Evolutionary conservation across 768 basidiomycete genomes (phyloP), one percentile per base, ranked within the genome.

Genomic region (Boletus subcaerulescens): DNA sequence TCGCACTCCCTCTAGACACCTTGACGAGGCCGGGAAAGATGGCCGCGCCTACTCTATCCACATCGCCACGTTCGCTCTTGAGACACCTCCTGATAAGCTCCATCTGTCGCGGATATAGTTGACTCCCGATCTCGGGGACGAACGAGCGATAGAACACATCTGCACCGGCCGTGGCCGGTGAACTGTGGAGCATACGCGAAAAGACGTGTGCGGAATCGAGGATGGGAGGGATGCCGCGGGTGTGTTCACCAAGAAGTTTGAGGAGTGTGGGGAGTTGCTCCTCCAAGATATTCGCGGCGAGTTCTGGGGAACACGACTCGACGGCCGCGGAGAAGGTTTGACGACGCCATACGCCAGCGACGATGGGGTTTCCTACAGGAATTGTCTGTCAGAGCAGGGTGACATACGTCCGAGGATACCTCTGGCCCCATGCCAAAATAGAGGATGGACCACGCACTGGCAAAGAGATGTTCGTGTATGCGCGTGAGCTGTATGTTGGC

Each of bases 11-110:
- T 75, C 26, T 76, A 2, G 82, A 80, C 14, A 93, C 85, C 71
- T 93, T 94, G 50, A 93, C 92, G 29, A 93, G 76, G 3, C 92
- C 92, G 3, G 91, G 91, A 68, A 94, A 94, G 58, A 93, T 83
- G 0, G 91, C 91, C 5, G 89, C 84, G 12, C 92, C 92, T 4
- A 93, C 90, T 12, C 80, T 75, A 62, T 93, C 90, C 3, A 74
- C 64, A 46, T 92, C 87, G 7, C 88, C 86, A 32, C 78, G 70
- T 69, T 93, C 92, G 59, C 84, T 88, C 62, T 77, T 84, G 61
- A 88, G 66, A 72, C 92, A 94, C 29, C 91, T 76, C 68, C 91
- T 90, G 43, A 92, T 83, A 41, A 93, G 82, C 67, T 94, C 92
- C 53, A 93, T 86, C 68, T 93, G 88, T 35, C 81, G 74, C 9